phyloP scores from a whole-genome alignment of 306 rosid species.

The Arachis stenosperma region DNA sequence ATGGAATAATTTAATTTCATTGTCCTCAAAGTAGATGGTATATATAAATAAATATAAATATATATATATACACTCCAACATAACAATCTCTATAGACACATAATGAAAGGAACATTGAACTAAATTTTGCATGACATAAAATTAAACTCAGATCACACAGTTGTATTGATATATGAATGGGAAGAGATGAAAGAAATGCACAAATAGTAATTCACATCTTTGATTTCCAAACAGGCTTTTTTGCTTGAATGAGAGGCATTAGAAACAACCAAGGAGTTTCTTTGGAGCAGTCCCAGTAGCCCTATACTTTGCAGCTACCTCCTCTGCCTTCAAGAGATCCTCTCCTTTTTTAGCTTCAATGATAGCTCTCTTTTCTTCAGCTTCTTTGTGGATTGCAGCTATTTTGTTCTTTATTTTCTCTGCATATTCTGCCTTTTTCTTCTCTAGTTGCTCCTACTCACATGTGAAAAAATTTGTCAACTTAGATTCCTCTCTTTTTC shows the following conservation, averaged over 20 bases:
- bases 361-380: constrained; percentile 76
- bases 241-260: neutral
- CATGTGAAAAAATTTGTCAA: neutral
- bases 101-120: constrained; percentile 28
- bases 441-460: constrained; percentile 75
- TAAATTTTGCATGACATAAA: constrained; percentile 35
- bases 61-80: constrained; percentile 40
- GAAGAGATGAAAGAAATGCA: constrained; percentile 23
- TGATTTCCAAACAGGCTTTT: constrained; percentile 14
- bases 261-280: constrained; percentile 66
- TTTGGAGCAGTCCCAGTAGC: constrained; percentile 81
- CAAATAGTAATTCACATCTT: neutral
- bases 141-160: constrained; percentile 19
- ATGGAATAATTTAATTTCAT: constrained; percentile 35
- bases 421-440: constrained; percentile 66
- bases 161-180: constrained; percentile 24
- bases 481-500: neutral
- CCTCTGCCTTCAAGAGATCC: constrained; percentile 74
- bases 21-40: constrained; percentile 28
- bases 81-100: constrained; percentile 34
- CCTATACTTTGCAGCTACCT: constrained; percentile 68
- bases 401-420: constrained; percentile 76
- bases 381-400: constrained; percentile 61
- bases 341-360: constrained; percentile 71
- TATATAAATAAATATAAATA: too few species aligned